These are phyloP conservation scores for Garcia nutans DNA, from an alignment of 345 rosid species.

Conservation along the genomic window DNA sequence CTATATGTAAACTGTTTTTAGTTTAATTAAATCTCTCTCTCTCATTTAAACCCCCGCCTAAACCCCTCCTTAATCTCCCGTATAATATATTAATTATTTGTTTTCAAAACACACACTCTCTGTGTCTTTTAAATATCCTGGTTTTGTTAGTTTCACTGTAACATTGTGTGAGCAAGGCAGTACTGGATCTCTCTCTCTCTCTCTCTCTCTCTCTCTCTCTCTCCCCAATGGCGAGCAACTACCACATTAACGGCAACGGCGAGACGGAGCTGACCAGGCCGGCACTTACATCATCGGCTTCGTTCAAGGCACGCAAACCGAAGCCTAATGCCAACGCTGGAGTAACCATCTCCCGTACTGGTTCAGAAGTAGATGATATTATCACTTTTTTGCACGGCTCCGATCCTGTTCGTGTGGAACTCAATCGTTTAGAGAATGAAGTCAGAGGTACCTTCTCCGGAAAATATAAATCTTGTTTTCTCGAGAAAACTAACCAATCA, in stretches of 20 bases:
- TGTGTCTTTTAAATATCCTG: background rate
- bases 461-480: background rate
- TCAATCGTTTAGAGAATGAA: constrained; percentile 48
- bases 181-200: constrained; percentile 15
- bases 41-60: background rate
- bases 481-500: background rate
- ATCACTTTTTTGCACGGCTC: constrained; percentile 48
- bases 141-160: background rate
- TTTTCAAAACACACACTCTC: background rate
- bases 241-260: constrained; percentile 30
- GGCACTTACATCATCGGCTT: constrained; percentile 33
- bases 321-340: constrained; percentile 23
- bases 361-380: constrained; percentile 43
- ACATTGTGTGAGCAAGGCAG: constrained; percentile 20
- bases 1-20: no score
- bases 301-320: constrained; percentile 43
- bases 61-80: background rate
- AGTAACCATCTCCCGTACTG: constrained; percentile 25
- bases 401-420: constrained; percentile 55
- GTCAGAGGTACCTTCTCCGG: constrained; percentile 34
- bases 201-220: constrained; percentile 5
- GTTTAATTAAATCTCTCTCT: background rate
- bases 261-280: constrained; percentile 23
- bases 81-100: no score
- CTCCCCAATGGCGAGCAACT: constrained; percentile 28